These are phyloP conservation scores for Fraxinus dipetala DNA, from an alignment of 305 asterid species.

Conservation along the genomic window DNA sequence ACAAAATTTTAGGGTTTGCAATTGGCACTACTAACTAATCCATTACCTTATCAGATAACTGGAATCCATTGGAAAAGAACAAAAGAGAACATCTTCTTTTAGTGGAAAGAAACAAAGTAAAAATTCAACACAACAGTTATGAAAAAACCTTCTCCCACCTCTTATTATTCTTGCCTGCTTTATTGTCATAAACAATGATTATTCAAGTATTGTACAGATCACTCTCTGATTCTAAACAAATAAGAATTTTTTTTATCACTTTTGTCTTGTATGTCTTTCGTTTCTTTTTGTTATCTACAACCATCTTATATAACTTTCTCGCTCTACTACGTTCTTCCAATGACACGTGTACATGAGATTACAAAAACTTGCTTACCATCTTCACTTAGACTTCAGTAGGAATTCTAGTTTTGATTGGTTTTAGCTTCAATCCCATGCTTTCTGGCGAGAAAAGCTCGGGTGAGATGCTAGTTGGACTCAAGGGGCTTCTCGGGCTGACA, in stretches of 20 bases:
- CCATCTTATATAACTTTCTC: constrained; percentile 29
- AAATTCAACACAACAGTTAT: neutral
- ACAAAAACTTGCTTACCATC: constrained; percentile 30
- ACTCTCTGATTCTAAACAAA: constrained; percentile 33
- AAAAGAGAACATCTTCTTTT: neutral
- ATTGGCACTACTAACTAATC: neutral
- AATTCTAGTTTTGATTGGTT: constrained; percentile 84
- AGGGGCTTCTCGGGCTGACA: constrained; percentile 93
- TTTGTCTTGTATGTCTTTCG: constrained; percentile 23
- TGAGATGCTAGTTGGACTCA: constrained; percentile 89
- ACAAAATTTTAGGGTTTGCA: neutral
- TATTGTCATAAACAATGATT: constrained; percentile 34
- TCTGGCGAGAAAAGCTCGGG: constrained; percentile 98
- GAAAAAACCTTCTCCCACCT: constrained; percentile 21
- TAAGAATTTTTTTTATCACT: neutral
- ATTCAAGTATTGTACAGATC: constrained; percentile 42
- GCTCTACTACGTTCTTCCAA: constrained; percentile 22
- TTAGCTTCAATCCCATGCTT: constrained; percentile 95
- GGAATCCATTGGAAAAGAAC: neutral
- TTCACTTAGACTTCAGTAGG: constrained; percentile 45
- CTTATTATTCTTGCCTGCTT: constrained; percentile 25
- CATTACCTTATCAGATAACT: neutral
- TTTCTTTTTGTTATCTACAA: constrained; percentile 57
- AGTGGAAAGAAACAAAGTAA: neutral
- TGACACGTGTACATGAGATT: constrained; percentile 21